These are phyloP conservation scores for Apiospora koreana DNA, from an alignment of 2,329 filamentous ascomycete genomes.

Conservation along the genomic window DNA sequence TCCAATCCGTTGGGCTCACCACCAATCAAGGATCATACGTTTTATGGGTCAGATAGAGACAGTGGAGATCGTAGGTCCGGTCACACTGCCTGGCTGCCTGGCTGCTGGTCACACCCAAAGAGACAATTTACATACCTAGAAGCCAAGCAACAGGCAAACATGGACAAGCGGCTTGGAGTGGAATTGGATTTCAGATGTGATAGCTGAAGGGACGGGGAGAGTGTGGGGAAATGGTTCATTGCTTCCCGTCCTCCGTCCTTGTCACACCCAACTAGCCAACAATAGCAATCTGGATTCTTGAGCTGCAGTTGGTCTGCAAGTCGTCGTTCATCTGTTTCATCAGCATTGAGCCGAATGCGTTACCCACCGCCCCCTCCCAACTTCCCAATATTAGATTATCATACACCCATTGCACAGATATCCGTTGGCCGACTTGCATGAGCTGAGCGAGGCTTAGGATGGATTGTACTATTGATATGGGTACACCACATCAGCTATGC, in stretches of 20 bases:
- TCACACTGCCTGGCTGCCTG: too few relatives aligned
- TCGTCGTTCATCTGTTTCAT: slow-evolving; percentile 11
- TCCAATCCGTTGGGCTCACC: not conserved
- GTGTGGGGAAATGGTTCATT: not conserved
- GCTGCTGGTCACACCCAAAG: not conserved
- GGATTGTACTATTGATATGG: not conserved
- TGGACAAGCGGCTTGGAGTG: not conserved
- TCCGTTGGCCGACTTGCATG: not conserved
- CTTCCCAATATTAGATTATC: not conserved
- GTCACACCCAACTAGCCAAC: not conserved
- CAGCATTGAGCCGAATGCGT: not conserved
- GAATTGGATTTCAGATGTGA: not conserved
- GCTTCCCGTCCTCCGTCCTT: slow-evolving; percentile 4
- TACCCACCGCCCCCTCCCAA: not conserved
- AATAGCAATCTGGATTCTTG: not conserved
- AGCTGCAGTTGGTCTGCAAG: slow-evolving; percentile 6
- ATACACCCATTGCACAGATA: not conserved
- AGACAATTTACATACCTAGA: not conserved
- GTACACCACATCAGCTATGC: not conserved
- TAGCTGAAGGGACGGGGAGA: not conserved
- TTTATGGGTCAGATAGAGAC: not conserved
- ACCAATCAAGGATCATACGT: not conserved
- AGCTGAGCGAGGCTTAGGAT: not conserved
- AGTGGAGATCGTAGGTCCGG: not conserved
- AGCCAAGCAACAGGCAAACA: not conserved